Evolutionary conservation across 306 rosid genomes (phyloP).

Genomic region (Citrullus colocynthis): DNA sequence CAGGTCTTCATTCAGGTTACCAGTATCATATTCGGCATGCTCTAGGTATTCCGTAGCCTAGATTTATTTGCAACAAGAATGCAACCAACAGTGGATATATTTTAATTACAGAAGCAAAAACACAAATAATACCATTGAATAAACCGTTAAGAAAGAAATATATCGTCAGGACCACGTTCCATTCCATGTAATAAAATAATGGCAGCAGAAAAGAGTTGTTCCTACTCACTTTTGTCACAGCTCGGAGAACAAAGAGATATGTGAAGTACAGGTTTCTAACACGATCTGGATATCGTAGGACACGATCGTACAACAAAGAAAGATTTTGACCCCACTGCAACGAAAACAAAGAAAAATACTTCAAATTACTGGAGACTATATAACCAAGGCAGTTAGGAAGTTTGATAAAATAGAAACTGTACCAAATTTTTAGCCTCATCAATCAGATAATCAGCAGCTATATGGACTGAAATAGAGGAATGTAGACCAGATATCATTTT

Average conservation of each 20-base stretch:
- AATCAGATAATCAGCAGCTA: constrained; percentile 78
- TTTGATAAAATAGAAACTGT: constrained; percentile 7
- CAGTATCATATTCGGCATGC: constrained; percentile 87
- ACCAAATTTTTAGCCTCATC: constrained; percentile 64
- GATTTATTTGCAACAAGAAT: constrained; percentile 12
- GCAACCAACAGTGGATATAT: neutral
- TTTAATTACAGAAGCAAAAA: neutral
- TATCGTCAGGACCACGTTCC: neutral
- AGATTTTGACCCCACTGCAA: constrained; percentile 93
- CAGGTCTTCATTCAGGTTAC: constrained; percentile 60
- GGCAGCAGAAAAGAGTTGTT: neutral
- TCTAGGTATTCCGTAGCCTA: constrained; percentile 90
- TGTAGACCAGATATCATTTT: constrained; percentile 97
- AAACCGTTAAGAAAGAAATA: neutral
- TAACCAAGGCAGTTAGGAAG: neutral
- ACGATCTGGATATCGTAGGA: constrained; percentile 77
- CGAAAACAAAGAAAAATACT: neutral
- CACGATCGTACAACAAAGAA: constrained; percentile 63
- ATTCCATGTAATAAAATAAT: neutral
- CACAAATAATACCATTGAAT: neutral
- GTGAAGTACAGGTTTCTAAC: constrained; percentile 90
- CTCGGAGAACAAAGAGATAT: constrained; percentile 87
- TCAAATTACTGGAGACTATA: neutral
- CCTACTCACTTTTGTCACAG: constrained; percentile 74
- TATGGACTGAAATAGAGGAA: constrained; percentile 88